phyloP scores from a whole-genome alignment of 306 rosid species.

The Quercus mongolica region DNA sequence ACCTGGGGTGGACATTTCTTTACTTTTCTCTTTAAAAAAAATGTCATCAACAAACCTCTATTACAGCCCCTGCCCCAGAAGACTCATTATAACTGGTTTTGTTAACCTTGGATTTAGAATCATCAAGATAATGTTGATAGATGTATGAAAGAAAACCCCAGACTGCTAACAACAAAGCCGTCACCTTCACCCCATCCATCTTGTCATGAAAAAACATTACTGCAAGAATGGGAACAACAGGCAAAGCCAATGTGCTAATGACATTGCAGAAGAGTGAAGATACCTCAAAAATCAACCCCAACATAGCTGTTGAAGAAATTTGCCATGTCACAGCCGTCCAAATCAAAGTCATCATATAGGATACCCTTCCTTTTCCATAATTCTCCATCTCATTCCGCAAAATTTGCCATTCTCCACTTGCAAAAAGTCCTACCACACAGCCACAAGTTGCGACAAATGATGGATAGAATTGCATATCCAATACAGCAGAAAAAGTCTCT shows the following conservation, averaged over 20 bases:
- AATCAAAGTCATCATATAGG: slow-evolving; percentile 55
- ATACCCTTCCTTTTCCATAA: slow-evolving; percentile 43
- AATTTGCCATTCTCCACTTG: slow-evolving; percentile 52
- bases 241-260: slow-evolving; percentile 42
- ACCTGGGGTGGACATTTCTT: too few species aligned
- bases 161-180: slow-evolving; percentile 47
- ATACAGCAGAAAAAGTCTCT: slow-evolving; percentile 40
- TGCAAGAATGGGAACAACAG: slow-evolving; percentile 45
- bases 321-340: slow-evolving; percentile 64
- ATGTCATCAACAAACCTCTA: slow-evolving; percentile 26
- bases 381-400: slow-evolving; percentile 42
- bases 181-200: slow-evolving; percentile 46
- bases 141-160: slow-evolving; percentile 61
- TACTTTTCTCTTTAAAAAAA: neutral
- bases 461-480: slow-evolving; percentile 49
- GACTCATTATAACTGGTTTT: slow-evolving; percentile 10
- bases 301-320: slow-evolving; percentile 41
- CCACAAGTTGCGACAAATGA: slow-evolving; percentile 39
- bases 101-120: slow-evolving; percentile 30
- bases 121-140: slow-evolving; percentile 55
- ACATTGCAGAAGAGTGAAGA: slow-evolving; percentile 61
- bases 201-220: slow-evolving; percentile 45
- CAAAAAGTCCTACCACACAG: slow-evolving; percentile 51
- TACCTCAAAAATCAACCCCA: slow-evolving; percentile 58
- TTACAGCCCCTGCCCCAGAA: slow-evolving; percentile 3